phyloP scores from a whole-genome alignment of 768 basidiomycete species.

The Pleurotus platypus region DNA sequence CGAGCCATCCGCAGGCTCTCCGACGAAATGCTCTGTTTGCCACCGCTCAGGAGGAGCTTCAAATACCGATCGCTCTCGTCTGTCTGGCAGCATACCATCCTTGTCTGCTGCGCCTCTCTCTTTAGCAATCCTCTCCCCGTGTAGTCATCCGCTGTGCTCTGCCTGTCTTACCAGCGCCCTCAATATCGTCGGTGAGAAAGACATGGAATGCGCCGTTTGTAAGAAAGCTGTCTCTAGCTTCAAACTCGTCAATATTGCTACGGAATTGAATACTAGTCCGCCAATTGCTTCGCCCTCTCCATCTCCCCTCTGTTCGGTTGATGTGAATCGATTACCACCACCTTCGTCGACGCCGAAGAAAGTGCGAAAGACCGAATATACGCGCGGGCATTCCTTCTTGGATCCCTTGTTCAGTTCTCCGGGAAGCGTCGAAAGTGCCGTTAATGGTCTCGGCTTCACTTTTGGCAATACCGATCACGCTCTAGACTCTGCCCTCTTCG shows the following conservation, averaged over 20 bases:
- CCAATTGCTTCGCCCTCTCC: conserved; percentile 9
- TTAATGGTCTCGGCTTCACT: not conserved
- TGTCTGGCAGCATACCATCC: conserved; percentile 51
- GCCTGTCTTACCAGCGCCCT: conserved; percentile 81
- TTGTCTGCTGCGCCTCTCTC: conserved; percentile 23
- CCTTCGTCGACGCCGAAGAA: conserved; percentile 8
- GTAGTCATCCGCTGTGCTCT: conserved; percentile 74
- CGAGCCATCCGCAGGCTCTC: not conserved
- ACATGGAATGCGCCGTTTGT: conserved; percentile 83
- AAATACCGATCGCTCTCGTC: conserved; percentile 39
- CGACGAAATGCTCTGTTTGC: conserved; percentile 13
- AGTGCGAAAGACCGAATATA: conserved; percentile 2
- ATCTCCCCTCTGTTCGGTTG: conserved; percentile 10
- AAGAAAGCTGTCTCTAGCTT: conserved; percentile 69
- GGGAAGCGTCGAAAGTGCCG: conserved; percentile 12
- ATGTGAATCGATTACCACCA: conserved; percentile 1
- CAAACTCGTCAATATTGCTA: conserved; percentile 20
- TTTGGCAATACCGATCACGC: conserved; percentile 12
- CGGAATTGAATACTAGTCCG: not conserved
- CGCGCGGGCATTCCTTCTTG: conserved; percentile 21
- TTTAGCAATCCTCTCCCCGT: conserved; percentile 71
- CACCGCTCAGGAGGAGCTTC: conserved; percentile 7
- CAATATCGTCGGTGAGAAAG: conserved; percentile 88
- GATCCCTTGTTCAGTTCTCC: conserved; percentile 33
- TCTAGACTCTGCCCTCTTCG: not conserved